These are phyloP conservation scores for Cyclanthera cordifolia DNA, from an alignment of 306 rosid species.

Conservation along the genomic window DNA sequence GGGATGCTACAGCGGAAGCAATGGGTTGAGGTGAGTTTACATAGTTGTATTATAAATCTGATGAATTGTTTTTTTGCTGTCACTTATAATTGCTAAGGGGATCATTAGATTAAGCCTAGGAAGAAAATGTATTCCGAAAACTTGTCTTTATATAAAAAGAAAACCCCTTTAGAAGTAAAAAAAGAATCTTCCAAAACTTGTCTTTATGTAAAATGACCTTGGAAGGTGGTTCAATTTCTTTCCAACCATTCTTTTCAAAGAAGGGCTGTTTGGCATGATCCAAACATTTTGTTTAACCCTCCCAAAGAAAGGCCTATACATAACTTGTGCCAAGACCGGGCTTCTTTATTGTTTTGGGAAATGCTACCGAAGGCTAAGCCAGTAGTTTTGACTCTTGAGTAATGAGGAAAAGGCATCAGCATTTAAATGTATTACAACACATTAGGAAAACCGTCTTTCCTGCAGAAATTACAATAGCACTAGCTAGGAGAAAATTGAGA, in stretches of 20 bases:
- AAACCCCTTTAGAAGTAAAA: not conserved
- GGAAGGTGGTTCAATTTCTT: not conserved
- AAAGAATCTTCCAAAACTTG: not conserved
- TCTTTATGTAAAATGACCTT: not conserved
- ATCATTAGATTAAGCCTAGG: not conserved
- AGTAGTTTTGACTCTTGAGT: not conserved
- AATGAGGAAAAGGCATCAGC: not conserved
- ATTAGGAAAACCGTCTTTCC: not conserved
- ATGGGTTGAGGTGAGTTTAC: slow-evolving; percentile 80
- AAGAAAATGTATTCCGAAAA: too few species aligned
- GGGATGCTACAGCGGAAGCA: slow-evolving; percentile 36
- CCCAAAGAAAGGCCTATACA: not conserved
- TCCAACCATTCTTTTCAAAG: not conserved
- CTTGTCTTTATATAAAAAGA: too few species aligned
- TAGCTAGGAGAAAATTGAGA: not conserved
- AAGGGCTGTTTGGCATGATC: not conserved
- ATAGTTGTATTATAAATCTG: slow-evolving; percentile 10
- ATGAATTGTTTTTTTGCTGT: slow-evolving; percentile 1
- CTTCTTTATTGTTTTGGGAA: not conserved
- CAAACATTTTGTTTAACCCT: not conserved
- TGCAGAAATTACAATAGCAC: not conserved
- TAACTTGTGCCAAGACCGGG: not conserved
- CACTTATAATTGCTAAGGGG: not conserved
- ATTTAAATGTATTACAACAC: not conserved
- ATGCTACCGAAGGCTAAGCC: not conserved